These are phyloP conservation scores for Sutorius eximius DNA, from an alignment of 1,284 basidiomycete genomes.

Conservation along the genomic window DNA sequence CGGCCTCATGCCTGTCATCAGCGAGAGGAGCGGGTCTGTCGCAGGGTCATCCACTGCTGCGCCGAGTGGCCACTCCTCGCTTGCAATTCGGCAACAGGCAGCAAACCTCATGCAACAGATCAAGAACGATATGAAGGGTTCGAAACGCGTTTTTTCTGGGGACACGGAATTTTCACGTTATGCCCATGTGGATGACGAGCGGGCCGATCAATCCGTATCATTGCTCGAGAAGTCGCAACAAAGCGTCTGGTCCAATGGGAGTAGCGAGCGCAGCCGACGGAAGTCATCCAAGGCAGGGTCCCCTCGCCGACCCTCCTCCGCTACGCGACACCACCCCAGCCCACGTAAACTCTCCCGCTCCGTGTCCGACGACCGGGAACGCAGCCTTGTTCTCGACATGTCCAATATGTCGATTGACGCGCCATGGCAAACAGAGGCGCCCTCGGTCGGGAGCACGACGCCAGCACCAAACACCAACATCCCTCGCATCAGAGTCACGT, in stretches of 20 bases:
- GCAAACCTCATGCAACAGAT: constrained; percentile 82
- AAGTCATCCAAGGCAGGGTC: constrained; percentile 26
- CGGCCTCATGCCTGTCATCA: constrained; percentile 11
- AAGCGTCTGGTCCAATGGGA: constrained; percentile 15
- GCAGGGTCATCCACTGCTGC: constrained; percentile 30
- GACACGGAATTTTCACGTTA: constrained; percentile 56
- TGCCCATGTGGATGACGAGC: constrained; percentile 38
- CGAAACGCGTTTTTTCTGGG: constrained; percentile 67
- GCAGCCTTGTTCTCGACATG: constrained; percentile 29
- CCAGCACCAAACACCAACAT: constrained; percentile 27
- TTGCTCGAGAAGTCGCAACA: constrained; percentile 23
- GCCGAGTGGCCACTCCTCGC: constrained; percentile 50
- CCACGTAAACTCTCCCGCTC: constrained; percentile 29
- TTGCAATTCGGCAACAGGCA: constrained; percentile 71
- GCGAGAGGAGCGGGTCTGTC: constrained; percentile 11
- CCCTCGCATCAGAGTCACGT: constrained; percentile 29
- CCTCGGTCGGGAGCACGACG: constrained; percentile 8
- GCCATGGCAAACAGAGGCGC: constrained; percentile 31
- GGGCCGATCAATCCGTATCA: constrained; percentile 13
- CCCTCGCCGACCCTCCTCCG: constrained; percentile 27
- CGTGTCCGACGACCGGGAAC: constrained; percentile 29
- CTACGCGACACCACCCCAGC: constrained; percentile 24
- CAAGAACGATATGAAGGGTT: constrained; percentile 68
- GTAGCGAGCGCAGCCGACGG: constrained; percentile 26
- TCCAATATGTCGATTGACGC: constrained; percentile 39